Conservation (phyloP, 2,329 filamentous ascomycete species). For the Dothistroma pini region DNA sequence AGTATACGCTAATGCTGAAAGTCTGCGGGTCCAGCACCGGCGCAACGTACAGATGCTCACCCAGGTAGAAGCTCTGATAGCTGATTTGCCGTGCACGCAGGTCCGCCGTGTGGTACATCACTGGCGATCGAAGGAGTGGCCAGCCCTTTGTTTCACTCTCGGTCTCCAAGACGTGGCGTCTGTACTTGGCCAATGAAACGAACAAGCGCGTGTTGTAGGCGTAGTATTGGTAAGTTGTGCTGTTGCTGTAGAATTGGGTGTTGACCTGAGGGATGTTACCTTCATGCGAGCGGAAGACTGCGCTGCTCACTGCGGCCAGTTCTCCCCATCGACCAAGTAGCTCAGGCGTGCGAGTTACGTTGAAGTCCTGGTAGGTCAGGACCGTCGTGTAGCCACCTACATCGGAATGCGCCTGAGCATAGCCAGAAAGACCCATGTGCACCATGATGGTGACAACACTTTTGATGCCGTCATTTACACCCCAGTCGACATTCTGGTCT, state of each 20-base stretch:
- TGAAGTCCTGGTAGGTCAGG: constrained; percentile 28
- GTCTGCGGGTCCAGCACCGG: constrained; percentile 27
- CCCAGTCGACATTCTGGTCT: constrained; percentile 37
- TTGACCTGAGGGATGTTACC: constrained; percentile 39
- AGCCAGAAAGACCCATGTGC: constrained; percentile 39
- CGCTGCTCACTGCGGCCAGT: constrained; percentile 34
- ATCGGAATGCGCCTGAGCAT: constrained; percentile 36
- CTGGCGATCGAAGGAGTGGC: constrained; percentile 29
- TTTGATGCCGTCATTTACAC: constrained; percentile 37
- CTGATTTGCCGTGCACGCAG: constrained; percentile 24
- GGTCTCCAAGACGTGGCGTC: constrained; percentile 30
- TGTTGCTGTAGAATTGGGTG: constrained; percentile 38
- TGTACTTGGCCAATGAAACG: constrained; percentile 34
- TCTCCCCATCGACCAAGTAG: constrained; percentile 40
- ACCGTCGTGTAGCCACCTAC: constrained; percentile 39
- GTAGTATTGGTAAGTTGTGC: constrained; percentile 34
- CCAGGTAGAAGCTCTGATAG: constrained; percentile 32
- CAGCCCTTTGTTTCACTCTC: constrained; percentile 29
- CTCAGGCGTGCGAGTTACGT: constrained; percentile 36
- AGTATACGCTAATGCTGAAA: constrained; percentile 25
- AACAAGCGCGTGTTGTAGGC: constrained; percentile 38
- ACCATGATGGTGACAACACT: constrained; percentile 35
- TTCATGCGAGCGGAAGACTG: constrained; percentile 38
- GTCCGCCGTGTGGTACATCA: constrained; percentile 28
- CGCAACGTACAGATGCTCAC: constrained; percentile 29